A percentile compares a stretch with the other conserved stretches of the same genome.
Evolutionary conservation across 805 yeast species (phyloP).

Genomic region (Sungouiella thailandica): DNA sequence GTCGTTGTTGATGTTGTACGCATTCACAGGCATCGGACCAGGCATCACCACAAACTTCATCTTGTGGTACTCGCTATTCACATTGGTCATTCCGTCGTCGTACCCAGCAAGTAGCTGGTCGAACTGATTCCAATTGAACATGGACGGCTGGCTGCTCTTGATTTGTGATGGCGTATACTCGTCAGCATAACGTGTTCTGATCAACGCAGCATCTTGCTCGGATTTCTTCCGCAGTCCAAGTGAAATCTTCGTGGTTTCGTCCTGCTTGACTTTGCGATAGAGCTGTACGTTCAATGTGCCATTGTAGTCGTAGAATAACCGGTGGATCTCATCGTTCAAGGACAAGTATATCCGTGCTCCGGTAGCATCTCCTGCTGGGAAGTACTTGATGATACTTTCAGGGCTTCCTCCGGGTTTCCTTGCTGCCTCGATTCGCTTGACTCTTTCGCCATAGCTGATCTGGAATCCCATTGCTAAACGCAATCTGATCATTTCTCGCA

Average conservation of each 20-base stretch:
- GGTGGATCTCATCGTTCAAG: constrained; percentile 78
- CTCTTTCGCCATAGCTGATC: constrained; percentile 70
- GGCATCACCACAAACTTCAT: constrained; percentile 86
- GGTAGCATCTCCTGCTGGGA: constrained; percentile 40
- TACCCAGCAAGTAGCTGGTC: constrained; percentile 93
- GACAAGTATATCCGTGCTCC: constrained; percentile 72
- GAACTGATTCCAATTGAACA: constrained; percentile 82
- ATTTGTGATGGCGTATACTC: constrained; percentile 55
- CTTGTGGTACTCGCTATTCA: constrained; percentile 50
- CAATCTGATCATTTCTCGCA: constrained; percentile 83
- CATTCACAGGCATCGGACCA: constrained; percentile 57
- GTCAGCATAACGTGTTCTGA: constrained; percentile 76
- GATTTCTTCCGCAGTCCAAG: constrained; percentile 9
- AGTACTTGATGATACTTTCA: constrained; percentile 51
- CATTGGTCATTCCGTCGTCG: constrained; percentile 62
- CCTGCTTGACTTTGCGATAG: constrained; percentile 32
- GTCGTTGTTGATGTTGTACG: constrained; percentile 49
- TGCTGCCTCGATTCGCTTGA: constrained; percentile 59
- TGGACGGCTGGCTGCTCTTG: constrained; percentile 49
- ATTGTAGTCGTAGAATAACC: constrained; percentile 68
- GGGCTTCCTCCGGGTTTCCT: constrained; percentile 51
- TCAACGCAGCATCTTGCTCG: constrained; percentile 29
- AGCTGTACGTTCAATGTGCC: constrained; percentile 77
- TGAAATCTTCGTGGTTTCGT: constrained; percentile 8
- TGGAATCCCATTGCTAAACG: constrained; percentile 87